A percentile compares a stretch with the other conserved stretches of the same genome.
Evolutionary conservation across 305 asterid species (phyloP).

Genomic region (Rubia balearica): DNA sequence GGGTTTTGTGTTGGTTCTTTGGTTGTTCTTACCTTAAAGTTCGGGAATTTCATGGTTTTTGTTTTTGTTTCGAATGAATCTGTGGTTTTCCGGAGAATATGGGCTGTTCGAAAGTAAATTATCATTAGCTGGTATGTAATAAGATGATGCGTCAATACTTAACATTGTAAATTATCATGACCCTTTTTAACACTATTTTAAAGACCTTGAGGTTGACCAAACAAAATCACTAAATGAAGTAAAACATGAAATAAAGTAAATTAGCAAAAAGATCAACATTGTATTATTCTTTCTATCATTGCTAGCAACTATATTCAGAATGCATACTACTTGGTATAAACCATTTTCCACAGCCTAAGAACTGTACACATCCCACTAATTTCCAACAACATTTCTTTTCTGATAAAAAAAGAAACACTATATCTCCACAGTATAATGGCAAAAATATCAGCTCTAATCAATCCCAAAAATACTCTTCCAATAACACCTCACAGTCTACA

Average conservation of each 20-base stretch:
- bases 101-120: neutral
- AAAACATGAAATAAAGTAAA: neutral
- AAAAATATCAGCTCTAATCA: neutral
- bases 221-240: neutral
- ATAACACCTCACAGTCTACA: neutral
- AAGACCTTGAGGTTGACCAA: neutral
- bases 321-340: neutral
- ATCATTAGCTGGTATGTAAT: too few relatives aligned
- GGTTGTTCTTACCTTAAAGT: constrained; percentile 11
- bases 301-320: neutral
- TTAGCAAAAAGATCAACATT: neutral
- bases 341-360: neutral
- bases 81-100: constrained; percentile 4
- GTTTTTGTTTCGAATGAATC: neutral
- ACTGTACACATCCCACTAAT: neutral
- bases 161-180: too few relatives aligned
- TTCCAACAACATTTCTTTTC: neutral
- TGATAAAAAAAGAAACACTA: neutral
- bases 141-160: too few relatives aligned
- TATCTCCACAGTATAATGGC: constrained; percentile 1
- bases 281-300: neutral
- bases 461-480: neutral
- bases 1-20: neutral
- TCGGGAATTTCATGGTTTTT: constrained; percentile 9
- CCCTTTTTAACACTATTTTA: too few relatives aligned